Evolutionary conservation across 495 filamentous ascomycete genomes (phyloP).

Genomic region (Elaphomyces granulatus): DNA sequence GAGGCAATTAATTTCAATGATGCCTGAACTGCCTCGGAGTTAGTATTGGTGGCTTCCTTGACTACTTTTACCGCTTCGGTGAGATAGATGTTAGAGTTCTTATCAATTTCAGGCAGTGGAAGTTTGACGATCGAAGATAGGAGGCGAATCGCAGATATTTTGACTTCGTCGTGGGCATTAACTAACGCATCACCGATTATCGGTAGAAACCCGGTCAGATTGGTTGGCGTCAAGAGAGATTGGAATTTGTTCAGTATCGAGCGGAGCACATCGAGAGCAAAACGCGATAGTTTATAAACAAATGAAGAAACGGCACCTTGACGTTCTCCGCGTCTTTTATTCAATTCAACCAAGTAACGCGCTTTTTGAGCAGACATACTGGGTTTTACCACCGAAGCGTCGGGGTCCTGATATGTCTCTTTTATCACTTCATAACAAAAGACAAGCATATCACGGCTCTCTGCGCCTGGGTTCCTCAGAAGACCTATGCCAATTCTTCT

Average conservation of each 20-base stretch:
- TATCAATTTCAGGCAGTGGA: slow-evolving; percentile 53
- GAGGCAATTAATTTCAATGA: slow-evolving; percentile 76
- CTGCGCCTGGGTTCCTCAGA: slow-evolving; percentile 58
- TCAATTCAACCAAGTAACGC: slow-evolving; percentile 61
- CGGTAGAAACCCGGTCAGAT: slow-evolving; percentile 71
- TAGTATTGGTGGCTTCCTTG: slow-evolving; percentile 61
- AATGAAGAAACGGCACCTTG: slow-evolving; percentile 55
- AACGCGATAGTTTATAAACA: slow-evolving; percentile 69
- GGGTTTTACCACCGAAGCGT: slow-evolving; percentile 15
- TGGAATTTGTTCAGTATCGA: slow-evolving; percentile 69
- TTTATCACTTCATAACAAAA: slow-evolving; percentile 92
- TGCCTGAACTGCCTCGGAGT: slow-evolving; percentile 67
- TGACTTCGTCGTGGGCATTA: slow-evolving; percentile 75
- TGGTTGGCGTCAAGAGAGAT: slow-evolving; percentile 57
- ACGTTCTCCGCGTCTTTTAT: slow-evolving; percentile 50
- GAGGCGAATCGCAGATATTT: slow-evolving; percentile 65
- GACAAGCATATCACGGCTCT: slow-evolving; percentile 62
- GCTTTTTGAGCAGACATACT: slow-evolving; percentile 44
- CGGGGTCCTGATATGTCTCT: slow-evolving; percentile 53
- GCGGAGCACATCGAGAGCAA: slow-evolving; percentile 74
- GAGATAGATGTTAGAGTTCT: slow-evolving; percentile 61
- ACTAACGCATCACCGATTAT: slow-evolving; percentile 78
- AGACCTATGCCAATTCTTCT: slow-evolving; percentile 71
- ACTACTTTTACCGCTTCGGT: slow-evolving; percentile 68
- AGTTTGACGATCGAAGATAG: slow-evolving; percentile 78